Base-by-base conservation (phyloP, 768 basidiomycete species). In the Rossbeevera mucosa region DNA sequence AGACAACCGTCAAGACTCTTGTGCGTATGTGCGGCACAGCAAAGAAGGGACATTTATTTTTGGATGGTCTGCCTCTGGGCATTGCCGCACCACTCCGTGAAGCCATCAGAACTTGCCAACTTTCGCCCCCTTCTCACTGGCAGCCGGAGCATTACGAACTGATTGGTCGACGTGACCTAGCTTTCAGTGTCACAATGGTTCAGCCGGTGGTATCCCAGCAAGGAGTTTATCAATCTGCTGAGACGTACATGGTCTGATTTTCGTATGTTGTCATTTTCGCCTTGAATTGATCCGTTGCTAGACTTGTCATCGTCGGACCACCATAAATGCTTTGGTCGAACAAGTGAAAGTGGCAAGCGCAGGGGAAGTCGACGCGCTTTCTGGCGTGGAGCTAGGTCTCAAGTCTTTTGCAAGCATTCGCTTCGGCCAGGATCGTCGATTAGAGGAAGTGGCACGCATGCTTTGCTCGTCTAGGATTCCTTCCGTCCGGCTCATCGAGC, bases 371-470 rank as follows among this genome's bases (percentile, higher is more conserved):
- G 78, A 81, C 47, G 71, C 75, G 4, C 76, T 82, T 13, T 79
- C 87, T 6, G 88, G 88, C 0, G 85, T 88, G 8, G 88, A 91
- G 50, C 70, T 91, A 5, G 81, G 83, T 46, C 68, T 84, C 31
- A 80, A 85, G 44, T 84, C 87, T 45, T 87, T 89, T 70, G 81
- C 88, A 0, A 82, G 83, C 47, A 87, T 94, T 45, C 82, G 95
- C 4, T 97, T 97, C 62, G 89, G 89, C 7, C 83, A 90, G 56
- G 96, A 99, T 70, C 80, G 88, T 18, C 79, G 95, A 31, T 66
- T 99, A 28, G 89, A 94, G 42, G 96, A 99, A 65, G 93, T 95
- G 4, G 86, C 87, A 12, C 80, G 92, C 1, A 89, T 98, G 81
- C 69, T 99, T 16, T 91, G 88, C 57, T 95, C 91, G 0, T 88